Percentiles rank a stretch among this genome's conserved stretches.
These are phyloP conservation scores for Geranomyces michiganensis DNA, from an alignment of 192 early-diverging fungal genomes.

Conservation along the genomic window DNA sequence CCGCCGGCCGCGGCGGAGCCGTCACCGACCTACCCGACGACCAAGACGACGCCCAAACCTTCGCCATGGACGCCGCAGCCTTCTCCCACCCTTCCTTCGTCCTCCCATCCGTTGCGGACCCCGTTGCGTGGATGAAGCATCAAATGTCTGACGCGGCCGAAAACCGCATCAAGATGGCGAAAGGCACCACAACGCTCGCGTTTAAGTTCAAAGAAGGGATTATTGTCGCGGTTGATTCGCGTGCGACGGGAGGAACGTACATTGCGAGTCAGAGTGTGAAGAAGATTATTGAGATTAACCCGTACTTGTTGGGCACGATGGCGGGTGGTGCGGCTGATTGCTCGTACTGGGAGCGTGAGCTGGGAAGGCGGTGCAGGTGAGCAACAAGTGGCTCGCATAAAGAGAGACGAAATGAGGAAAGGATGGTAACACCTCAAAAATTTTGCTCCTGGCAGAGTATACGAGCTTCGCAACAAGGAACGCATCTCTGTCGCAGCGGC, in stretches of 20 bases:
- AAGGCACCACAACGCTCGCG: slow-evolving; percentile 98
- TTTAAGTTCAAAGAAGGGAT: slow-evolving; percentile 96
- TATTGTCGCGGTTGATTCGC: slow-evolving; percentile 93
- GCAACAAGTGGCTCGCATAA: not conserved
- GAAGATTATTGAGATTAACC: slow-evolving; percentile 99
- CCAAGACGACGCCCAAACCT: slow-evolving; percentile 2
- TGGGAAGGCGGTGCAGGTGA: slow-evolving; percentile 84
- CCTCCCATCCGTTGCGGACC: slow-evolving; percentile 49
- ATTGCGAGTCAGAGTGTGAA: slow-evolving; percentile 94
- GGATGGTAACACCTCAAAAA: too few species aligned
- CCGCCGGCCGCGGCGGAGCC: not conserved
- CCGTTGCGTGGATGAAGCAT: slow-evolving; percentile 81
- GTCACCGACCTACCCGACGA: slow-evolving; percentile 5
- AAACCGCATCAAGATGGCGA: slow-evolving; percentile 84
- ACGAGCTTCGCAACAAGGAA: slow-evolving; percentile 98
- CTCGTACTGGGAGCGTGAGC: slow-evolving; percentile 96
- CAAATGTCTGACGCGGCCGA: slow-evolving; percentile 72
- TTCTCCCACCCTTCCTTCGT: slow-evolving; percentile 44
- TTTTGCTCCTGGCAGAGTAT: slow-evolving; percentile 58
- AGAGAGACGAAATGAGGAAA: not conserved
- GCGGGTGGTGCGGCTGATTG: slow-evolving; percentile 99
- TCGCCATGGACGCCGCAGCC: slow-evolving; percentile 20
- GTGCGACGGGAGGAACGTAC: slow-evolving; percentile 89
- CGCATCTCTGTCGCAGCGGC: slow-evolving; percentile 97
- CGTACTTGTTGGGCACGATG: slow-evolving; percentile 97